These are phyloP conservation scores for Hortaea werneckii DNA, from an alignment of 2,329 filamentous ascomycete genomes.

Conservation along the genomic window DNA sequence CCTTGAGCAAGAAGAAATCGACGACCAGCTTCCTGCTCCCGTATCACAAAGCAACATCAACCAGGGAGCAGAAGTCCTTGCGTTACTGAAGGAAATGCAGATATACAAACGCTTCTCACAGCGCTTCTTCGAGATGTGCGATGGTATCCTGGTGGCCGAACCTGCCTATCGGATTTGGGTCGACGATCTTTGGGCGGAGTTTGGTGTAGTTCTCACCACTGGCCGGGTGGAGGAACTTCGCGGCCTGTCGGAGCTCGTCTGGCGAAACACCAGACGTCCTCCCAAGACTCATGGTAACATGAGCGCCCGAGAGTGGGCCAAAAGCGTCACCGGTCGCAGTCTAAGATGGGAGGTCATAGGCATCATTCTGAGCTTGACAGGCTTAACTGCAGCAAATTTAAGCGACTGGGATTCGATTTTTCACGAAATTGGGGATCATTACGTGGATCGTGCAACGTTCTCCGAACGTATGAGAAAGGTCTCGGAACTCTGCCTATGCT, in stretches of 20 bases:
- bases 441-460: constrained; percentile 36
- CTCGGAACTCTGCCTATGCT: constrained; percentile 24
- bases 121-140: constrained; percentile 25
- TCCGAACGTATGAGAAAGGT: constrained; percentile 31
- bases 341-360: constrained; percentile 37
- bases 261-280: constrained; percentile 31
- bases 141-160: constrained; percentile 24
- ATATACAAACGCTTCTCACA: constrained; percentile 21
- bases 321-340: constrained; percentile 28
- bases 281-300: constrained; percentile 28
- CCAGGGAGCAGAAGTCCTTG: constrained; percentile 24
- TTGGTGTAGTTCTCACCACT: constrained; percentile 17
- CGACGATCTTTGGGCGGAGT: constrained; percentile 27
- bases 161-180: constrained; percentile 24
- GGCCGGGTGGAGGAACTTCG: constrained; percentile 25
- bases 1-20: constrained; percentile 10
- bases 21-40: constrained; percentile 16
- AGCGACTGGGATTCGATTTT: constrained; percentile 27
- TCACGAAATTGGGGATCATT: constrained; percentile 39
- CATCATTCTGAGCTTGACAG: constrained; percentile 28
- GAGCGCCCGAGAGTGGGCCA: constrained; percentile 29
- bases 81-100: constrained; percentile 22
- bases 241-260: constrained; percentile 31
- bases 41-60: constrained; percentile 22
- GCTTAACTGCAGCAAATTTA: constrained; percentile 26